Conservation (phyloP, 2,329 filamentous ascomycete genomes). For the Diaporthe nobilis region DNA sequence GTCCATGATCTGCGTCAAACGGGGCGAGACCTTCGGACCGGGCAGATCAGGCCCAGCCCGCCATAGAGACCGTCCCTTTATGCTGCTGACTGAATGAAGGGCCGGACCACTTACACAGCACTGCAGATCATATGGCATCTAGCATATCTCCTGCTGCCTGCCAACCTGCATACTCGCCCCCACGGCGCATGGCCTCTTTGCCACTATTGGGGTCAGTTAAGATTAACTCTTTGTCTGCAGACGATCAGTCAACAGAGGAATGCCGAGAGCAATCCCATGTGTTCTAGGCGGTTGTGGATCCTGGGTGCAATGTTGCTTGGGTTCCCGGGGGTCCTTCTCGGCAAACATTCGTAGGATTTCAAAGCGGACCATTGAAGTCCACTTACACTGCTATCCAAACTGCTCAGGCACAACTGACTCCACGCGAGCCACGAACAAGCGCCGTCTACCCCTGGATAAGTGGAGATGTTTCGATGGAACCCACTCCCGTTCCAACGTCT, state of each 20-base stretch:
- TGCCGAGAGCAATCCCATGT: background rate
- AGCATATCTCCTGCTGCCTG: background rate
- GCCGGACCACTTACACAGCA: background rate
- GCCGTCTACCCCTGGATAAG: background rate
- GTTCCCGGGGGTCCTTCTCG: background rate
- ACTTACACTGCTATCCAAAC: background rate
- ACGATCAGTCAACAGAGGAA: background rate
- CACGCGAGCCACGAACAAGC: background rate
- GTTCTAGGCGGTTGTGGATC: constrained; percentile 3
- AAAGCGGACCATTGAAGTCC: background rate
- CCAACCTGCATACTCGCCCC: background rate
- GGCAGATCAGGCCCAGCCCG: constrained; percentile 6
- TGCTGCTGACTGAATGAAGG: constrained; percentile 11
- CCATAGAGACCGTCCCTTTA: background rate
- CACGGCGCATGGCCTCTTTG: background rate
- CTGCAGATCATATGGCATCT: background rate
- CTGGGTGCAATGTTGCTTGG: background rate
- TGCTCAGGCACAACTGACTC: background rate
- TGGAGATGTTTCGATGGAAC: background rate
- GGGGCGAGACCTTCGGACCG: constrained; percentile 10
- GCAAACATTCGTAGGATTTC: background rate
- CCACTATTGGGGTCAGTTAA: background rate
- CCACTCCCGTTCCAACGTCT: background rate
- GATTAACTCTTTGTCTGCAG: background rate
- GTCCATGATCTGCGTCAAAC: background rate